Evolutionary conservation across 805 yeast genomes (phyloP), one percentile per base, ranked within the genome.

Genomic region (Saturnispora sanitii): DNA sequence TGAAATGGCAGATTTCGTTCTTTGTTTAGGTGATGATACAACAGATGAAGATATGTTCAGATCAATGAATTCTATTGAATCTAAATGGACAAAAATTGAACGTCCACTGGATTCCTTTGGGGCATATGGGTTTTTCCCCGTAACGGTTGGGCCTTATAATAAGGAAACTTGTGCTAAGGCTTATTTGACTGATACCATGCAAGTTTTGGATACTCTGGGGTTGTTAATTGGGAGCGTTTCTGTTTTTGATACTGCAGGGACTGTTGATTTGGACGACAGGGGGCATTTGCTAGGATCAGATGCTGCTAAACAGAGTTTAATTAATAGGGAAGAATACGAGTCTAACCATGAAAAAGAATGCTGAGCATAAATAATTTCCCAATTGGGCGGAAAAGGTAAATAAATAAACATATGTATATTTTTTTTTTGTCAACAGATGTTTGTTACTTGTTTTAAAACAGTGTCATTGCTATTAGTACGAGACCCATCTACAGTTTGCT

Each of bases 1-100:
- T 1, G 68, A 72, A 38, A 65, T 76, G 40, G 92, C 96, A 0
- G 95, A 85, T 53, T 90, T 92, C 55, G 75, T 83, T 31, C 61
- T 90, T 41, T 92, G 97, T 64, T 62, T 86, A 33, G 99, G 99
- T 38, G 99, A 92, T 60, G 99, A 92, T 59, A 71, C 80, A 32
- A 92, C 99, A 0, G 99, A 92, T 60, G 99, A 92, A 60, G 98
- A 92, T 55, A 92, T 92, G 99, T 92, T 92, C 60, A 70, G 67
- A 44, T 80, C 90, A 21, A 66, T 92, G 52, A 74, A 78, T 43
- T 67, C 65, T 2, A 75, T 84, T 49, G 86, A 81, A 51, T 53
- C 56, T 2, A 54, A 60, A 20, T 76, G 82, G 81, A 63, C 61
- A 45, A 57, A 56, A 8, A 57, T 64, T 2, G 61, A 64, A 6